A percentile compares a stretch with the other conserved stretches of the same genome.
Evolutionary conservation across 1,139 yeast genomes (phyloP).

Genomic region (Taiozyma sp.): DNA sequence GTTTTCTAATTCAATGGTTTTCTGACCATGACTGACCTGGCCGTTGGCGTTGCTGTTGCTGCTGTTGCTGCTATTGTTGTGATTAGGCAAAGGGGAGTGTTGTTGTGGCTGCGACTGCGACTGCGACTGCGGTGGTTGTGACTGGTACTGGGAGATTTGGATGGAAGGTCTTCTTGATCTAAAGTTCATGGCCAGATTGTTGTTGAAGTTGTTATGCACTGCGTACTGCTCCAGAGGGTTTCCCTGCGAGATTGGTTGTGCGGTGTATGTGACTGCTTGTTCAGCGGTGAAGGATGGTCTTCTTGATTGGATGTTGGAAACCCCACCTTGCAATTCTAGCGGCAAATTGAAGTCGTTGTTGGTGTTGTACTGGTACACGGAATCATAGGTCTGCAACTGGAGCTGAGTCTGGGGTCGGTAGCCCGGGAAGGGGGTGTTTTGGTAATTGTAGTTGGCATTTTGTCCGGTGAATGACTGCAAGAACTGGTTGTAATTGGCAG

Average conservation of each 20-base stretch:
- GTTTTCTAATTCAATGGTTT: conserved; percentile 39
- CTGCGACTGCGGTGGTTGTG: conserved; percentile 1
- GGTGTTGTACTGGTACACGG: not conserved
- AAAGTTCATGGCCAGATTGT: conserved; percentile 13
- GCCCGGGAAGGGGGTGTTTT: not conserved
- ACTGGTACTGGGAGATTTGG: conserved; percentile 13
- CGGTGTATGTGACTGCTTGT: conserved; percentile 11
- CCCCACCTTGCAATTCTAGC: conserved; percentile 57
- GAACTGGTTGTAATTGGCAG: conserved; percentile 8
- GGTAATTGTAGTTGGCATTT: conserved; percentile 2
- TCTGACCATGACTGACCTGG: not conserved
- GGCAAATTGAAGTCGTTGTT: conserved; percentile 41
- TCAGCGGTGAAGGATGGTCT: conserved; percentile 66
- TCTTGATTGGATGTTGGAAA: conserved; percentile 54
- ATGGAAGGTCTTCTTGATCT: conserved; percentile 23
- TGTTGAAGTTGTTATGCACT: conserved; percentile 5
- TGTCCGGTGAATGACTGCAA: conserved; percentile 3
- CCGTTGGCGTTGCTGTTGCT: not conserved
- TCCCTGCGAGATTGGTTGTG: conserved; percentile 4
- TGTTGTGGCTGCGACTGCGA: conserved; percentile 2
- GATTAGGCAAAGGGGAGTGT: not conserved
- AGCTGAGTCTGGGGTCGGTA: conserved; percentile 1
- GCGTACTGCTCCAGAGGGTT: conserved; percentile 5
- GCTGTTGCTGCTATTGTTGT: not conserved
- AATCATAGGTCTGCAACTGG: conserved; percentile 5